Conservation (phyloP, 2,329 filamentous ascomycete species). For the Chaetomium globosum region DNA sequence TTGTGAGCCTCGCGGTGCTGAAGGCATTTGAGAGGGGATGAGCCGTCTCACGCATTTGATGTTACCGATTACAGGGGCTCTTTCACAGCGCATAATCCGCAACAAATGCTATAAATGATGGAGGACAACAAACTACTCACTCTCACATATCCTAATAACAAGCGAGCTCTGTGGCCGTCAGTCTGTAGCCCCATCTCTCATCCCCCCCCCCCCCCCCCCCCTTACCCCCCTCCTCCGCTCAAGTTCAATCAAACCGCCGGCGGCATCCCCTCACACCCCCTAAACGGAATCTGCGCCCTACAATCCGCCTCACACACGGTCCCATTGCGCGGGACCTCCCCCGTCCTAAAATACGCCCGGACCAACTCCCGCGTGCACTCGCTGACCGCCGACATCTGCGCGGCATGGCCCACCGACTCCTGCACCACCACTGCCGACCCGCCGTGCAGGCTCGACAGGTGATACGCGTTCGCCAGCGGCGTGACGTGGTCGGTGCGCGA, state of each 20-base stretch:
- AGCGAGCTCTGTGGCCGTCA: too few species aligned
- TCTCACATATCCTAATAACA: too few species aligned
- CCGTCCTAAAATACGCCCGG: conserved; percentile 24
- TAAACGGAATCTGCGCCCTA: conserved; percentile 10
- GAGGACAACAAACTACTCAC: too few species aligned
- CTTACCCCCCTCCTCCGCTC: too few species aligned
- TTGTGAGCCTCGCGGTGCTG: conserved; percentile 55
- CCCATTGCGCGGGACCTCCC: conserved; percentile 21
- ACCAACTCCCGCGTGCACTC: conserved; percentile 16
- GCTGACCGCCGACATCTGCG: conserved; percentile 19
- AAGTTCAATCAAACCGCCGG: background rate
- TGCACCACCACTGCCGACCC: conserved; percentile 25
- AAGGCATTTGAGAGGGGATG: conserved; percentile 45
- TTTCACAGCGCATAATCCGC: background rate
- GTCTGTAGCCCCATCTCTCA: too few species aligned
- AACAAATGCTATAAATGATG: too few species aligned
- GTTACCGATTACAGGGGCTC: too few species aligned
- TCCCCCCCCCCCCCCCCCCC: too few species aligned
- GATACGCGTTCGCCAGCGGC: conserved; percentile 26
- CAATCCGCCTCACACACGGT: conserved; percentile 24
- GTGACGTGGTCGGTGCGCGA: conserved; percentile 24
- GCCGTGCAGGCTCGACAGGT: conserved; percentile 15
- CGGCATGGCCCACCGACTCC: conserved; percentile 22
- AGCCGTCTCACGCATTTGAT: background rate
- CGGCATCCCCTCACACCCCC: background rate